These are phyloP conservation scores for Gaultheria prostrata DNA, from an alignment of 148 eudicot genomes.

Conservation along the genomic window DNA sequence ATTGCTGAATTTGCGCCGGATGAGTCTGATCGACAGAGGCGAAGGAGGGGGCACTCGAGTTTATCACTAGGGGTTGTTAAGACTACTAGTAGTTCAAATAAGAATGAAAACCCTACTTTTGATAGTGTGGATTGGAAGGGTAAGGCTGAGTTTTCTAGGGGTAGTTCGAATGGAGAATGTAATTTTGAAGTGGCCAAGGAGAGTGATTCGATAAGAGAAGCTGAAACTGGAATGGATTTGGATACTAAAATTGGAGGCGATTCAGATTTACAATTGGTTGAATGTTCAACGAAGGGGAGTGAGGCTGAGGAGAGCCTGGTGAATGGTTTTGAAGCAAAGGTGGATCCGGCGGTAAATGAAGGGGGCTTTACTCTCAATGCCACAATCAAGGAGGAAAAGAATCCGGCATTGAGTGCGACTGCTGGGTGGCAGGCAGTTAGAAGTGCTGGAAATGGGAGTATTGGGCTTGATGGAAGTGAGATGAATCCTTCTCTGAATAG, in stretches of 20 bases:
- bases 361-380: conserved; percentile 64
- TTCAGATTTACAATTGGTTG: conserved; percentile 11
- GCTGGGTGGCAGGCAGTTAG: conserved; percentile 63
- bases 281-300: conserved; percentile 16
- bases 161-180: conserved; percentile 15
- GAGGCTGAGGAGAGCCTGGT: conserved; percentile 21
- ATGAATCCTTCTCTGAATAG: conserved; percentile 18
- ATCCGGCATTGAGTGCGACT: conserved; percentile 54
- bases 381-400: conserved; percentile 60
- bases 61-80: conserved; percentile 18
- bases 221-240: conserved; percentile 23
- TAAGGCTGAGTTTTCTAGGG: conserved; percentile 20
- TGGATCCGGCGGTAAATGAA: conserved; percentile 28
- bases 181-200: conserved; percentile 27
- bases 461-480: conserved; percentile 19
- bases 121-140: conserved; percentile 16
- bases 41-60: conserved; percentile 46
- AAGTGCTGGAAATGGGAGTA: conserved; percentile 33
- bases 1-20: conserved; percentile 89
- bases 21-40: conserved; percentile 73
- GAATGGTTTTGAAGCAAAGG: conserved; percentile 29
- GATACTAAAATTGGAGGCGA: conserved; percentile 8
- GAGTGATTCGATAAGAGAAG: conserved; percentile 22
- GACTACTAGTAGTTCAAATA: conserved; percentile 7
- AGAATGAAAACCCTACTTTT: conserved; percentile 29